Conservation (phyloP, 768 basidiomycete species). For the Mycena capillaripes region DNA sequence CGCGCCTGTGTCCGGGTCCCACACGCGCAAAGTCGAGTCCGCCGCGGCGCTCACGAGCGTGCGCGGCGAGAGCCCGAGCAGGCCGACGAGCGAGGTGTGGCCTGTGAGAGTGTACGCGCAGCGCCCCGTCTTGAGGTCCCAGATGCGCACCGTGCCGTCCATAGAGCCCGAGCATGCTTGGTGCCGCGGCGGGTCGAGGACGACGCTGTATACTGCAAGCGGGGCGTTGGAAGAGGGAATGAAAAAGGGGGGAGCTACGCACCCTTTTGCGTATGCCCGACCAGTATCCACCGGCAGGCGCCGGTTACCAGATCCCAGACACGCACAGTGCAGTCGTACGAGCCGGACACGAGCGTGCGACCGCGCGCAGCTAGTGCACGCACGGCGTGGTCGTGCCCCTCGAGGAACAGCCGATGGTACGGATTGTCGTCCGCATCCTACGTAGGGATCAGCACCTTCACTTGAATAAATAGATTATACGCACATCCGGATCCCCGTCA, state of each 20-base stretch:
- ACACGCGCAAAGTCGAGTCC: constrained; percentile 94
- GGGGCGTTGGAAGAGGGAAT: background rate
- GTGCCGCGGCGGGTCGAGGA: constrained; percentile 86
- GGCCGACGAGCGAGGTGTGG: constrained; percentile 95
- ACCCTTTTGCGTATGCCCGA: constrained; percentile 96
- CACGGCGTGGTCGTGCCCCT: constrained; percentile 93
- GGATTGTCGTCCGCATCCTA: constrained; percentile 85
- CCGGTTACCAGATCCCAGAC: constrained; percentile 96
- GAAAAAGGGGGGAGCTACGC: constrained; percentile 34
- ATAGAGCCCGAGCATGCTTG: constrained; percentile 98
- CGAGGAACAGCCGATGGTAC: constrained; percentile 86
- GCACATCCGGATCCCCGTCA: constrained; percentile 33
- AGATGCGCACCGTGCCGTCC: constrained; percentile 97
- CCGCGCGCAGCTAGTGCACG: constrained; percentile 94
- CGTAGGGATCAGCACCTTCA: constrained; percentile 50
- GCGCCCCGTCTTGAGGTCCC: constrained; percentile 88
- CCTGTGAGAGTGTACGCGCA: constrained; percentile 87
- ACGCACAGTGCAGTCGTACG: constrained; percentile 95
- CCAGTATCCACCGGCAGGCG: constrained; percentile 81
- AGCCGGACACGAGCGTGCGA: constrained; percentile 92
- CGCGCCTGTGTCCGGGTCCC: constrained; percentile 91
- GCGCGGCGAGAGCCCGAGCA: constrained; percentile 91
- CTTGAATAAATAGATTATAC: background rate
- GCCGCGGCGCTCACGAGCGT: constrained; percentile 96
- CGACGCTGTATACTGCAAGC: constrained; percentile 90